Conservation (phyloP, 2,329 filamentous ascomycete species). For the Blastomyces silverae region DNA sequence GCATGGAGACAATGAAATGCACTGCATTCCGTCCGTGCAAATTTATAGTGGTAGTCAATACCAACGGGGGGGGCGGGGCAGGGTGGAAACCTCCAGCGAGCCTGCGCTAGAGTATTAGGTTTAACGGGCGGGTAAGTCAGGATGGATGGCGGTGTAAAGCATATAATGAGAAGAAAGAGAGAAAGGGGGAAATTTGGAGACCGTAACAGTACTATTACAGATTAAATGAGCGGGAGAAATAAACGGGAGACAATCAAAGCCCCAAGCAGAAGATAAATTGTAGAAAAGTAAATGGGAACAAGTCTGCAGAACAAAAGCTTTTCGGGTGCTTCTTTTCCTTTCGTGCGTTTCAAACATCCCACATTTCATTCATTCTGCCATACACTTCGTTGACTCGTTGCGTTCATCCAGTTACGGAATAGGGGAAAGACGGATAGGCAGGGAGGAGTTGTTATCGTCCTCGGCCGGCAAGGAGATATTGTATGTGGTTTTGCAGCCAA, state of each 20-base stretch:
- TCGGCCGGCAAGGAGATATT: constrained; percentile 8
- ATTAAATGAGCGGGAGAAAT: neutral
- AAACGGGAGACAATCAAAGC: too few relatives aligned
- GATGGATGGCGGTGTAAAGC: too few relatives aligned
- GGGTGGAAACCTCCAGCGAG: neutral
- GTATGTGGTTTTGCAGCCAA: constrained; percentile 2
- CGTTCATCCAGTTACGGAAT: neutral
- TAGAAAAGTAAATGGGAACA: neutral
- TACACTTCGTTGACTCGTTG: constrained; percentile 3
- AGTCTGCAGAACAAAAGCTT: neutral
- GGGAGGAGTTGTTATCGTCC: neutral
- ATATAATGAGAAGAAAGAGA: neutral
- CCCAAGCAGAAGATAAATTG: neutral
- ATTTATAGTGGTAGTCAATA: neutral
- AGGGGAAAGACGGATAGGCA: neutral
- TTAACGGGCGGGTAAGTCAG: neutral
- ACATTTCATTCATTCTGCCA: constrained; percentile 1
- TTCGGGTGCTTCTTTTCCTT: neutral
- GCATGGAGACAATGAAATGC: neutral
- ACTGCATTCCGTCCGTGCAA: neutral
- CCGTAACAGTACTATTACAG: neutral
- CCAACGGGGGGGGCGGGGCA: neutral
- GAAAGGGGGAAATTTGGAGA: neutral
- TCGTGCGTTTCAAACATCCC: neutral
- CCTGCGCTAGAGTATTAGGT: neutral